Percentiles rank a stretch among this genome's conserved stretches.
Conservation (phyloP, 768 basidiomycete genomes). For the Jaapia argillacea region DNA sequence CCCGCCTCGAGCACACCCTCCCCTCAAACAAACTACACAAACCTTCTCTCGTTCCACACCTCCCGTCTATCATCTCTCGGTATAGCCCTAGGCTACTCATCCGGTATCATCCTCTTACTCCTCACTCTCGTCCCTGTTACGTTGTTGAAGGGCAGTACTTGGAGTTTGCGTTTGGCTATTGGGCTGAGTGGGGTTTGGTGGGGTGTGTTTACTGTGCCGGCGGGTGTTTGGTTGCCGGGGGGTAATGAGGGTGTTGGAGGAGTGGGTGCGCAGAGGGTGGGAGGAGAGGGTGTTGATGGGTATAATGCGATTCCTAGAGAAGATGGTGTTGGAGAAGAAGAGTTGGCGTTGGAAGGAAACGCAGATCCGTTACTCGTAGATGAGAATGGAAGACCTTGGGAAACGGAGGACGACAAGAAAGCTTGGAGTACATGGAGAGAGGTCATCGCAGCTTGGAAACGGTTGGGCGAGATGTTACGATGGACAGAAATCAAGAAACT, state of each 20-base stretch:
- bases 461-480: constrained; percentile 65
- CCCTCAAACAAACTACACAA: constrained; percentile 30
- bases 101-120: constrained; percentile 72
- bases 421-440: constrained; percentile 41
- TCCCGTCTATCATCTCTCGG: constrained; percentile 79
- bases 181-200: constrained; percentile 85
- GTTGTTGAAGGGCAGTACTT: constrained; percentile 62
- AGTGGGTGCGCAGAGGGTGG: constrained; percentile 2
- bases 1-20: neutral
- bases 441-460: constrained; percentile 62
- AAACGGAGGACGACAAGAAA: constrained; percentile 7
- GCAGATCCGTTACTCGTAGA: constrained; percentile 6
- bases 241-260: constrained; percentile 1
- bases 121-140: constrained; percentile 73
- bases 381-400: neutral
- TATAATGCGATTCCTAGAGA: no score
- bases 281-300: no score
- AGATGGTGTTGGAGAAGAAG: constrained; percentile 10
- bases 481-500: constrained; percentile 66
- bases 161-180: constrained; percentile 73
- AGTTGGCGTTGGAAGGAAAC: constrained; percentile 2
- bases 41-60: constrained; percentile 58
- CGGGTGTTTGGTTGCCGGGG: constrained; percentile 63
- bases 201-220: constrained; percentile 73
- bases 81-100: constrained; percentile 78